Evolutionary conservation across 2,329 filamentous ascomycete species (phyloP).

Genomic region (Rutstroemia sp.): DNA sequence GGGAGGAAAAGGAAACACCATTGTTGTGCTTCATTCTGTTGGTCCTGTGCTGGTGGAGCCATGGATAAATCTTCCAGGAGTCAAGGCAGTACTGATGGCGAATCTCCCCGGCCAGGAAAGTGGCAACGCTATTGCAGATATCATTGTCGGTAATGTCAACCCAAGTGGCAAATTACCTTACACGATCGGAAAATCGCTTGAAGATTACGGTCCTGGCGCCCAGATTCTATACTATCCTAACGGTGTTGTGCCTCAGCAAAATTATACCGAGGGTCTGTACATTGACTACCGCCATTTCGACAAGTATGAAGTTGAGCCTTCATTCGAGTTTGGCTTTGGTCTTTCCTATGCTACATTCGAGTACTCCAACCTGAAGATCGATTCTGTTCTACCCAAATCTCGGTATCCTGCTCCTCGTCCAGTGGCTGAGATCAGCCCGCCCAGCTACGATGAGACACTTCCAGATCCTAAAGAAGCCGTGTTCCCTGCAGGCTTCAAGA

Average conservation of each 20-base stretch:
- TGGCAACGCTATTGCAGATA: conserved; percentile 71
- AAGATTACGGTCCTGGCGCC: conserved; percentile 69
- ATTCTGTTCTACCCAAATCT: conserved; percentile 33
- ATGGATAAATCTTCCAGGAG: conserved; percentile 69
- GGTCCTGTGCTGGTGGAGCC: conserved; percentile 74
- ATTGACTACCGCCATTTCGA: conserved; percentile 90
- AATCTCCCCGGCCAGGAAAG: conserved; percentile 84
- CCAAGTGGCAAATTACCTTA: conserved; percentile 72
- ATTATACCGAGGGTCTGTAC: conserved; percentile 76
- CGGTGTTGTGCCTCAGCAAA: conserved; percentile 67
- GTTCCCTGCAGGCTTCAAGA: conserved; percentile 48
- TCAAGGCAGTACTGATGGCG: conserved; percentile 76
- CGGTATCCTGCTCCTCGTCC: conserved; percentile 28
- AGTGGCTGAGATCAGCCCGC: conserved; percentile 35
- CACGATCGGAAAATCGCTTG: conserved; percentile 67
- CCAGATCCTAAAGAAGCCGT: conserved; percentile 45
- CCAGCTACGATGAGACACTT: conserved; percentile 41
- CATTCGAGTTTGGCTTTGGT: conserved; percentile 82
- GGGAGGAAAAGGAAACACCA: conserved; percentile 53
- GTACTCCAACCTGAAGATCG: conserved; percentile 40
- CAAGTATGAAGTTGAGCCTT: conserved; percentile 63
- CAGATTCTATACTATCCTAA: conserved; percentile 65
- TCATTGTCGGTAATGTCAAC: conserved; percentile 72
- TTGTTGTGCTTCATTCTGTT: conserved; percentile 84
- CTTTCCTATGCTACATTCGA: conserved; percentile 62